Evolutionary conservation across 2,329 filamentous ascomycete genomes (phyloP).

Genomic region (Elsinoe ampelina): DNA sequence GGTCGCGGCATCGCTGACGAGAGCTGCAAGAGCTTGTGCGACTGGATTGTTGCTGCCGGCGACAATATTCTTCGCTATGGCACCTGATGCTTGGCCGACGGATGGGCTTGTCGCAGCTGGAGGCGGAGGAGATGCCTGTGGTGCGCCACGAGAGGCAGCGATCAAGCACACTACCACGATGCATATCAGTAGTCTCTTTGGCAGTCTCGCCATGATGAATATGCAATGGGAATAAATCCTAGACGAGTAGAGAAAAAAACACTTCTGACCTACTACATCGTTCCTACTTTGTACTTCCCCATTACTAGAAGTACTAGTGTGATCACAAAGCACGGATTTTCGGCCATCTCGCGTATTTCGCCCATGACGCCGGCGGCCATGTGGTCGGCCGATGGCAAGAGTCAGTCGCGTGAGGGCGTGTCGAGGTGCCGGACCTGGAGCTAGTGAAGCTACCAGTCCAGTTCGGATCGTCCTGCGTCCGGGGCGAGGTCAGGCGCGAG

Average conservation of each 20-base stretch:
- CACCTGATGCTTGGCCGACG: not conserved
- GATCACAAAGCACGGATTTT: not conserved
- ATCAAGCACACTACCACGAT: not conserved
- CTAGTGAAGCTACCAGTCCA: not conserved
- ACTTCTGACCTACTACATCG: not conserved
- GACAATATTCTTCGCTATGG: not conserved
- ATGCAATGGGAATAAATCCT: not conserved
- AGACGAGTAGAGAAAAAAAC: not conserved
- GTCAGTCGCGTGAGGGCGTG: not conserved
- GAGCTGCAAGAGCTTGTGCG: not conserved
- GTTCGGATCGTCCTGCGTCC: not conserved
- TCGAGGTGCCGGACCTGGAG: not conserved
- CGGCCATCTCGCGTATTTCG: not conserved
- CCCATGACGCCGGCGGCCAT: not conserved
- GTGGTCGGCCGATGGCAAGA: not conserved
- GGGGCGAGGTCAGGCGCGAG: not conserved
- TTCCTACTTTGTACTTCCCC: not conserved
- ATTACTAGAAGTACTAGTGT: not conserved
- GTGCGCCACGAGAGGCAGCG: not conserved
- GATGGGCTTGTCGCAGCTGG: not conserved
- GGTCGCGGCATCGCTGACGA: not conserved
- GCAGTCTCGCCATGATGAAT: not conserved
- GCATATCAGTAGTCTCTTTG: not conserved
- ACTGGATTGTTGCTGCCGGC: constrained; percentile 3
- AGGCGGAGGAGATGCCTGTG: not conserved